phyloP scores from a whole-genome alignment of 2,329 filamentous ascomycete species.

The Verticillium klebahnii region DNA sequence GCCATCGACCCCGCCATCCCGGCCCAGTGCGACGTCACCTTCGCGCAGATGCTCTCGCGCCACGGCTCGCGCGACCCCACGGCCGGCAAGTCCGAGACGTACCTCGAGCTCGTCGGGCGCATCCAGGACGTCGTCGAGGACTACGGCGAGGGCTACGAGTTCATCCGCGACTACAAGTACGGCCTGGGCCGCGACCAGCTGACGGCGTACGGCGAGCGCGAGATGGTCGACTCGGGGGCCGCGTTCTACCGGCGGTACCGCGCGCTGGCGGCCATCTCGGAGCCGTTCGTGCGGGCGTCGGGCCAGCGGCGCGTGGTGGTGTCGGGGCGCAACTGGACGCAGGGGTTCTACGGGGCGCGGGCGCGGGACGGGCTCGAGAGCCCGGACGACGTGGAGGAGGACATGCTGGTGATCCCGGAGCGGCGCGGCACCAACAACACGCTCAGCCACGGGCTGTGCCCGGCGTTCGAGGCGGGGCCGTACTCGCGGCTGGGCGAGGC shows the following conservation, averaged over 20 bases:
- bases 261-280: constrained; percentile 48
- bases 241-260: constrained; percentile 73
- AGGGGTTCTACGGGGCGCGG: constrained; percentile 60
- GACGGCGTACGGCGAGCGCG: constrained; percentile 59
- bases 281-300: constrained; percentile 69
- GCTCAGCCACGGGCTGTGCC: constrained; percentile 69
- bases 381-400: constrained; percentile 41
- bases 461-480: constrained; percentile 60
- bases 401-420: constrained; percentile 68
- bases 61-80: constrained; percentile 86
- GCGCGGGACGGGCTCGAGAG: constrained; percentile 28
- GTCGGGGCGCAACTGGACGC: constrained; percentile 71
- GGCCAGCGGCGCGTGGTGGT: constrained; percentile 66
- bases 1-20: constrained; percentile 58
- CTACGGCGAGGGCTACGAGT: constrained; percentile 62
- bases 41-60: constrained; percentile 76
- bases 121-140: constrained; percentile 55
- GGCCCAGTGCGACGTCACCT: constrained; percentile 66
- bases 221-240: constrained; percentile 70
- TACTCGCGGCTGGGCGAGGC: constrained; percentile 40
- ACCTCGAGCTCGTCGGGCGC: constrained; percentile 58
- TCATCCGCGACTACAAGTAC: constrained; percentile 69
- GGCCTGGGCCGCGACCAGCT: constrained; percentile 65
- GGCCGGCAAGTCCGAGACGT: constrained; percentile 56
- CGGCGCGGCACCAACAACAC: constrained; percentile 69